Conservation (phyloP, 257 asterid species). For the Salvia splendens region DNA sequence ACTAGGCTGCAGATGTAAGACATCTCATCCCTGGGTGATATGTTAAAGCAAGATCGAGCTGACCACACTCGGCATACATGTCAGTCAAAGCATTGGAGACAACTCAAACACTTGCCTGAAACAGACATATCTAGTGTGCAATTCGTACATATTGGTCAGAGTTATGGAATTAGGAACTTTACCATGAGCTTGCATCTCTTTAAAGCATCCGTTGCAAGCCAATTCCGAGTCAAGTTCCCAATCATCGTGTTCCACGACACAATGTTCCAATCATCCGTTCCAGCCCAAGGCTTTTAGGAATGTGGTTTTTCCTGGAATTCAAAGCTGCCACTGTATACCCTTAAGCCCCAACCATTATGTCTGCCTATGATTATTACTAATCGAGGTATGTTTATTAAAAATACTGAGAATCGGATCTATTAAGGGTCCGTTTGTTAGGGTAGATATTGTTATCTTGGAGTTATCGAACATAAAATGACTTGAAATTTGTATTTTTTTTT, state of each 20-base stretch:
- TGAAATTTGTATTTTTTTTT: no score
- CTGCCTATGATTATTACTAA: no score
- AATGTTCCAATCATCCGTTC: not conserved
- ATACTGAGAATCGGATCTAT: no score
- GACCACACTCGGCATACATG: constrained; percentile 12
- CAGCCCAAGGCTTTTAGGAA: no score
- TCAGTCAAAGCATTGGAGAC: not conserved
- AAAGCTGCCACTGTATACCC: no score
- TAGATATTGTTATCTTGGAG: no score
- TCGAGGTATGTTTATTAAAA: no score
- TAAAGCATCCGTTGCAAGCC: constrained; percentile 3
- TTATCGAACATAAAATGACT: no score
- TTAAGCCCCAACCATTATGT: no score
- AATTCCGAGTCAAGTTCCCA: not conserved
- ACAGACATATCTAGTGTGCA: not conserved
- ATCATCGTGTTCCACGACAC: constrained; percentile 2
- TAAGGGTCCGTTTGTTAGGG: no score
- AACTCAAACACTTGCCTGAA: not conserved
- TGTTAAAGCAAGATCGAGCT: not conserved
- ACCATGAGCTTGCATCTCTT: constrained; percentile 5
- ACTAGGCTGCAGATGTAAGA: constrained; percentile 1
- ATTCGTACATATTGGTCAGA: not conserved
- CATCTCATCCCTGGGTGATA: not conserved
- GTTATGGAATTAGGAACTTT: constrained; percentile 11
- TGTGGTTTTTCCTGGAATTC: no score